These are phyloP conservation scores for Metarhizium guizhouense DNA, from an alignment of 2,329 filamentous ascomycete species.

Conservation along the genomic window DNA sequence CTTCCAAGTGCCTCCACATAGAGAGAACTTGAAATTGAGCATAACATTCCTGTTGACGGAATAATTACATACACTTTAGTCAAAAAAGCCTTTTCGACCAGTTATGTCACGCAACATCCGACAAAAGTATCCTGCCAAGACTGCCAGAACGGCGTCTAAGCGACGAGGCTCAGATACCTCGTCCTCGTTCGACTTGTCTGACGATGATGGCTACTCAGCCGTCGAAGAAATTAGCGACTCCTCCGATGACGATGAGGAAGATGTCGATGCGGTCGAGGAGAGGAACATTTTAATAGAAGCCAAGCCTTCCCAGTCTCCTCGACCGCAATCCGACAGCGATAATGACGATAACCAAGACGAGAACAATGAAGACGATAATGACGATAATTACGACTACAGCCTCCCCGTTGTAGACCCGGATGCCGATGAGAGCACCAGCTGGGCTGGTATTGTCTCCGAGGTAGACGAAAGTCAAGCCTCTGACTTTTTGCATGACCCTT, in stretches of 20 bases:
- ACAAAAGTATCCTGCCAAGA: conserved; percentile 34
- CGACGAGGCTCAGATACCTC: conserved; percentile 44
- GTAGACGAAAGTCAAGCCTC: conserved; percentile 34
- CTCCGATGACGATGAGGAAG: conserved; percentile 68
- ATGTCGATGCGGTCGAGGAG: conserved; percentile 72
- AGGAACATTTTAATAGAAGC: conserved; percentile 53
- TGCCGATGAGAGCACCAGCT: conserved; percentile 38
- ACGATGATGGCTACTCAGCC: conserved; percentile 67
- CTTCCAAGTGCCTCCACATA: background rate
- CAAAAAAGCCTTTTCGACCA: background rate
- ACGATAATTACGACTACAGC: conserved; percentile 29
- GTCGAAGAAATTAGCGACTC: conserved; percentile 74
- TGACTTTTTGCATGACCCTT: conserved; percentile 31
- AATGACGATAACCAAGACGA: conserved; percentile 16
- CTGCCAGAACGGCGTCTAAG: conserved; percentile 31
- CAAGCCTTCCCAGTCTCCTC: conserved; percentile 37
- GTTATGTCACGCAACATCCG: conserved; percentile 46
- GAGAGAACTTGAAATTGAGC: background rate
- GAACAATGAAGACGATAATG: conserved; percentile 29
- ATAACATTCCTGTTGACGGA: background rate
- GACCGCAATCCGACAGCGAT: conserved; percentile 27
- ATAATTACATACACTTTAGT: background rate
- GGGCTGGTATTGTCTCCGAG: conserved; percentile 46
- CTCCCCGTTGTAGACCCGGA: conserved; percentile 28
- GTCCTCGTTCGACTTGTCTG: conserved; percentile 49